Conservation (phyloP, 2,329 filamentous ascomycete species). For the Claviceps citrina region DNA sequence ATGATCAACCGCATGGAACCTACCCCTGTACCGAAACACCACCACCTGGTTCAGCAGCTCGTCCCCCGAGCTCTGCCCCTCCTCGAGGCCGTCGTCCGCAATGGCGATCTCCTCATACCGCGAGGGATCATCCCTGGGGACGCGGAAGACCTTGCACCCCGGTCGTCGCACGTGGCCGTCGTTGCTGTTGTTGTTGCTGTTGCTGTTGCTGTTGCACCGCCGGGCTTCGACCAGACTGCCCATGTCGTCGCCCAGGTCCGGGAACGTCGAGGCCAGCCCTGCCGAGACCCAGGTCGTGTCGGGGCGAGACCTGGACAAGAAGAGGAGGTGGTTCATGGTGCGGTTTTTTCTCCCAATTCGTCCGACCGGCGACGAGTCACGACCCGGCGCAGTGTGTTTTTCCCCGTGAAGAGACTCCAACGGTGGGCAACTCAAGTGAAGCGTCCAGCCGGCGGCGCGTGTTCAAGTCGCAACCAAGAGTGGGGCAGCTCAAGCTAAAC, state of each 20-base stretch:
- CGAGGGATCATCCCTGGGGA: slow-evolving; percentile 26
- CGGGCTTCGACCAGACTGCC: slow-evolving; percentile 22
- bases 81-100: slow-evolving; percentile 10
- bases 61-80: neutral
- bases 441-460: too few species aligned
- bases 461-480: too few species aligned
- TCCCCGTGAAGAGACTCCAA: too few species aligned
- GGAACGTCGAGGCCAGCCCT: slow-evolving; percentile 39
- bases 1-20: slow-evolving; percentile 54
- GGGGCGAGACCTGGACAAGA: slow-evolving; percentile 5
- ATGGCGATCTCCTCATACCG: slow-evolving; percentile 18
- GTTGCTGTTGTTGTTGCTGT: too few species aligned
- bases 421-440: too few species aligned
- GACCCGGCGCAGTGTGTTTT: too few species aligned
- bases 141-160: slow-evolving; percentile 43
- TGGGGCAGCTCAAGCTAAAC: too few species aligned
- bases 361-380: too few species aligned
- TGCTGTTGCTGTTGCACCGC: too few species aligned
- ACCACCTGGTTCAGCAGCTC: slow-evolving; percentile 45
- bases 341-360: too few species aligned
- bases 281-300: slow-evolving; percentile 33
- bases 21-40: slow-evolving; percentile 47
- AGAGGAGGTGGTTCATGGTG: slow-evolving; percentile 16
- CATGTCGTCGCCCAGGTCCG: slow-evolving; percentile 30
- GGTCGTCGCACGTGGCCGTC: slow-evolving; percentile 24